Percentiles rank a stretch among this genome's conserved stretches.
phyloP scores from a whole-genome alignment of 345 rosid genomes.

The Cardamine chenopodiifolia region DNA sequence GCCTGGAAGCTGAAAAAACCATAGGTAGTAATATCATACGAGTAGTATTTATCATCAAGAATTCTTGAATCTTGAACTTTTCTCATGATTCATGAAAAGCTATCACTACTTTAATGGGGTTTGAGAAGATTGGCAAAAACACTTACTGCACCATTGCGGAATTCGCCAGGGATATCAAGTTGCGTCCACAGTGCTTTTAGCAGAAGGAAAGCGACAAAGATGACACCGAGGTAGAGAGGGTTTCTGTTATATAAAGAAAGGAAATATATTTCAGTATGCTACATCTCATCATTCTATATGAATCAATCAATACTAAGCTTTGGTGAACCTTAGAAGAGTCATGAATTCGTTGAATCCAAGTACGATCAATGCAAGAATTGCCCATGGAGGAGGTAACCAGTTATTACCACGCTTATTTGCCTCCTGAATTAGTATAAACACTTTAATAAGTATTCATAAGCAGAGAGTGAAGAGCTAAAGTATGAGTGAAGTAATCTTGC shows the following conservation, averaged over 20 bases:
- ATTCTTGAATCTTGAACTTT: constrained; percentile 2
- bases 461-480: neutral
- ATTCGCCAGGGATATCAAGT: constrained; percentile 81
- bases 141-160: constrained; percentile 93
- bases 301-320: constrained; percentile 10
- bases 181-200: constrained; percentile 90
- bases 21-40: neutral
- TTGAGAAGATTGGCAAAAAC: constrained; percentile 7
- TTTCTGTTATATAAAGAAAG: constrained; percentile 58
- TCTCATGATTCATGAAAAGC: constrained; percentile 4
- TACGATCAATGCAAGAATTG: constrained; percentile 72
- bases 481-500: constrained; percentile 44
- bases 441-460: neutral
- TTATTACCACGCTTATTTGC: constrained; percentile 80
- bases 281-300: neutral
- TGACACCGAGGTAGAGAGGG: constrained; percentile 70
- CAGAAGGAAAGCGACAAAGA: constrained; percentile 71
- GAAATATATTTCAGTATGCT: constrained; percentile 5
- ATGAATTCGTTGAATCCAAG: constrained; percentile 97
- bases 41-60: constrained; percentile 5
- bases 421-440: constrained; percentile 59
- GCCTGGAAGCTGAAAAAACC: constrained; percentile 76
- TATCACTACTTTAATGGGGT: neutral
- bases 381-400: constrained; percentile 99
- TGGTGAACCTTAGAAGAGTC: constrained; percentile 80